phyloP scores from a whole-genome alignment of 2,329 filamentous ascomycete genomes.

The Periconia sp. region DNA sequence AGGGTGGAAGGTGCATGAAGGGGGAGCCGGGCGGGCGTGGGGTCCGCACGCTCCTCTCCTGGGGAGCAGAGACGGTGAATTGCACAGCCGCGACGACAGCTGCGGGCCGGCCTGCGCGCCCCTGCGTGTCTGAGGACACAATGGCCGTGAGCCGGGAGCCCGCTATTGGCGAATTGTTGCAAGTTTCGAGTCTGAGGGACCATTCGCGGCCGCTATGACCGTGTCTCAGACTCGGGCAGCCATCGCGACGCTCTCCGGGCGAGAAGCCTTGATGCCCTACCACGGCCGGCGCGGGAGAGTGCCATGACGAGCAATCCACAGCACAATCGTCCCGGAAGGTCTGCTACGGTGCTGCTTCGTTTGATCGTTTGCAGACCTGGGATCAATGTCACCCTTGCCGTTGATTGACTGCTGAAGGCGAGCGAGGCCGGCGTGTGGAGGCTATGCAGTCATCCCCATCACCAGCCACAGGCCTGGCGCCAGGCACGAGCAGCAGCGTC shows the following conservation, averaged over 20 bases:
- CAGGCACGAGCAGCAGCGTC: constrained; percentile 27
- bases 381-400: not conserved
- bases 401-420: constrained; percentile 1
- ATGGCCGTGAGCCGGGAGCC: constrained; percentile 1
- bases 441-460: constrained; percentile 28
- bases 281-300: not conserved
- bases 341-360: no score
- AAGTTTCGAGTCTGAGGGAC: constrained; percentile 11
- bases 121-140: constrained; percentile 29
- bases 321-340: no score
- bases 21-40: constrained; percentile 26
- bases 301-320: no score
- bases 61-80: constrained; percentile 31
- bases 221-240: constrained; percentile 18
- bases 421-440: constrained; percentile 11
- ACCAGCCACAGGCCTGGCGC: constrained; percentile 16
- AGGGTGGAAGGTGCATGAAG: constrained; percentile 28
- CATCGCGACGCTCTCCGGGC: constrained; percentile 1
- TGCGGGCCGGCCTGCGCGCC: constrained; percentile 25
- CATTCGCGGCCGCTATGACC: constrained; percentile 8
- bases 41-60: constrained; percentile 21
- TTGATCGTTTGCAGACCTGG: no score
- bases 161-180: constrained; percentile 16
- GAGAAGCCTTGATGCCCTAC: constrained; percentile 11
- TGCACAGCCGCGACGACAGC: constrained; percentile 41